A percentile compares a stretch with the other conserved stretches of the same genome.
These are phyloP conservation scores for Cercospora citrullina DNA, from an alignment of 2,329 filamentous ascomycete genomes.

Conservation along the genomic window DNA sequence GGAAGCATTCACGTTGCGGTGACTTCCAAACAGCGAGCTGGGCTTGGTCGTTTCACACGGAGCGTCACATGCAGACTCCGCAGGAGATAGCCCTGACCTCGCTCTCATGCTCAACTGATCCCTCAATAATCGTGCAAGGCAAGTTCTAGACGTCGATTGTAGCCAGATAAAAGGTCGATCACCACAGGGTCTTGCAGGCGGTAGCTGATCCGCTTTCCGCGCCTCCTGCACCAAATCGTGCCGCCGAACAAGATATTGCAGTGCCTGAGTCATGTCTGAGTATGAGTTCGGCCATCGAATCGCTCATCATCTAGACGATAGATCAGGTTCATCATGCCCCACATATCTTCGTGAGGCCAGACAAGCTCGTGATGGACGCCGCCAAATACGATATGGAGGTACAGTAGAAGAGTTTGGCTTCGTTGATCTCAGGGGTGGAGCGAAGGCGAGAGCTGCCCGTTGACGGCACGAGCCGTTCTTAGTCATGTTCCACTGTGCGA, in stretches of 20 bases:
- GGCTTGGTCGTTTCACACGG: background rate
- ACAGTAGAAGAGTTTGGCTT: background rate
- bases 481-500: slow-evolving; percentile 2
- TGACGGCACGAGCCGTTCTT: background rate
- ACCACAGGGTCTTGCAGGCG: background rate
- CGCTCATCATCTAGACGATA: background rate
- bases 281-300: background rate
- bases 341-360: background rate
- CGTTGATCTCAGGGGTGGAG: background rate
- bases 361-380: background rate
- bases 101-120: background rate
- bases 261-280: background rate
- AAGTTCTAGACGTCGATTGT: background rate
- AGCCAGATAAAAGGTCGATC: background rate
- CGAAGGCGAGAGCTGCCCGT: background rate
- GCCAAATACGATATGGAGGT: background rate
- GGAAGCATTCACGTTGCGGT: background rate
- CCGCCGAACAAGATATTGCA: background rate
- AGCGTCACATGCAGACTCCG: background rate
- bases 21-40: background rate
- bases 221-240: background rate
- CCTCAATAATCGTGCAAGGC: background rate
- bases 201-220: background rate
- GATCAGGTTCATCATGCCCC: background rate
- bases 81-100: too few species aligned